Conservation (phyloP, 495 filamentous ascomycete genomes). For the Daldinia loculata region DNA sequence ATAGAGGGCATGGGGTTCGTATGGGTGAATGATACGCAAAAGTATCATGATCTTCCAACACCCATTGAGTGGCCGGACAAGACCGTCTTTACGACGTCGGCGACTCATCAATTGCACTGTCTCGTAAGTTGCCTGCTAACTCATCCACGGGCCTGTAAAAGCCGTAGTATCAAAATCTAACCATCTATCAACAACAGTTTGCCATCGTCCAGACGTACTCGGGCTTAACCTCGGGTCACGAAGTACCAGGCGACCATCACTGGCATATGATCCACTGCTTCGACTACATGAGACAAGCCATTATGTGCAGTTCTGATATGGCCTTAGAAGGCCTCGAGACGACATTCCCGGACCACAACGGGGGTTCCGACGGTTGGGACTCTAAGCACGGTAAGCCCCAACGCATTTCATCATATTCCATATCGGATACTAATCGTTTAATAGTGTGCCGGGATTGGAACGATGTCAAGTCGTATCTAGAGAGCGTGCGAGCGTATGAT, state of each 20-base stretch:
- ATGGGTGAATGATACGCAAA: slow-evolving; percentile 54
- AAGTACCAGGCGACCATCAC: slow-evolving; percentile 57
- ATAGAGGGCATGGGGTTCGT: slow-evolving; percentile 58
- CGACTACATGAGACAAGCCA: slow-evolving; percentile 57
- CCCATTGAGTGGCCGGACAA: slow-evolving; percentile 58
- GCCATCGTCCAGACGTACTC: slow-evolving; percentile 58
- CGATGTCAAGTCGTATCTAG: slow-evolving; percentile 52
- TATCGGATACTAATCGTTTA: slow-evolving; percentile 3
- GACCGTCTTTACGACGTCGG: slow-evolving; percentile 58
- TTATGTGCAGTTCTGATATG: slow-evolving; percentile 58
- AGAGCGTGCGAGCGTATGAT: slow-evolving; percentile 57
- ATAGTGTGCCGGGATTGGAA: slow-evolving; percentile 54
- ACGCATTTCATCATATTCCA: not conserved
- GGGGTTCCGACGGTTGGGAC: slow-evolving; percentile 59
- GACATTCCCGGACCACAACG: slow-evolving; percentile 57
- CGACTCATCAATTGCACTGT: slow-evolving; percentile 58
- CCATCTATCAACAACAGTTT: slow-evolving; percentile 38
- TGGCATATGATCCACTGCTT: slow-evolving; percentile 63
- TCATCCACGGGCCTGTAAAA: no score
- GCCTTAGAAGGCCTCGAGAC: slow-evolving; percentile 55
- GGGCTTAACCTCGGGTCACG: slow-evolving; percentile 48
- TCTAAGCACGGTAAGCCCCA: slow-evolving; percentile 52
- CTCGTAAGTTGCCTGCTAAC: slow-evolving; percentile 36
- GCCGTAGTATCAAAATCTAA: not conserved
- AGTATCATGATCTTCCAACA: slow-evolving; percentile 57